Base-by-base conservation (phyloP, 371 early-diverging fungal genomes). In the Lichtheimia corymbifera region DNA sequence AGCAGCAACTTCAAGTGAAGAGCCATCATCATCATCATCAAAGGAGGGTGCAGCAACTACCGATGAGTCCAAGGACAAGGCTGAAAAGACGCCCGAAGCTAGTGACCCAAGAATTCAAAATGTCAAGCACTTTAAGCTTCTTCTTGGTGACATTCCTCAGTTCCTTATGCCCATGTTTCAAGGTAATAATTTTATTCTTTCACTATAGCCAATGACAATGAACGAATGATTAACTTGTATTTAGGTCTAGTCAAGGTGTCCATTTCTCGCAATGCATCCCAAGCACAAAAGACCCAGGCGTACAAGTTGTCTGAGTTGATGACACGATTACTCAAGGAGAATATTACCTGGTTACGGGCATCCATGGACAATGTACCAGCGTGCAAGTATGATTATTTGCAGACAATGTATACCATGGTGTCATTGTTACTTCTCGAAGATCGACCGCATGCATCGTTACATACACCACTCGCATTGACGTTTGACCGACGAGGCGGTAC, bases 401-500 rank as follows among this genome's bases (percentile, higher is more conserved):
- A 73, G 13, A 70, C 80, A 7, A 83, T 83, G 73, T 71, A 83
- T 49, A 69, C 69, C 28, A 68, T 85, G 64, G 52, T 83, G 5
- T 82, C 78, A 0, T 61, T 77, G 25, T 54, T 85, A 3, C 62
- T 80, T 20, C 43, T 73, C 25, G 82, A 84, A 59, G 84, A 90
- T 35, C 87, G 92, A 47, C 78, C 83, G 35, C 83, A 85, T 18
- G 65, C 87, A 2, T 79, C 81, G 12, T 72, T 93, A 51, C 90
- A 93, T 67, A 89, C 91, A 15, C 85, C 86, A 20, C 65, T 91
- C 15, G 88, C 89, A 0, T 66, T 83, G 5, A 79, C 88, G 1
- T 92, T 93, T 73, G 85, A 88, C 43, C 85, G 83, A 54, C 66
- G 72, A 42, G 83, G 79, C 6, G 91, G 91, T 5, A 54, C 89